Conservation (phyloP, 2,329 filamentous ascomycete genomes). For the Alternaria metachromatica region DNA sequence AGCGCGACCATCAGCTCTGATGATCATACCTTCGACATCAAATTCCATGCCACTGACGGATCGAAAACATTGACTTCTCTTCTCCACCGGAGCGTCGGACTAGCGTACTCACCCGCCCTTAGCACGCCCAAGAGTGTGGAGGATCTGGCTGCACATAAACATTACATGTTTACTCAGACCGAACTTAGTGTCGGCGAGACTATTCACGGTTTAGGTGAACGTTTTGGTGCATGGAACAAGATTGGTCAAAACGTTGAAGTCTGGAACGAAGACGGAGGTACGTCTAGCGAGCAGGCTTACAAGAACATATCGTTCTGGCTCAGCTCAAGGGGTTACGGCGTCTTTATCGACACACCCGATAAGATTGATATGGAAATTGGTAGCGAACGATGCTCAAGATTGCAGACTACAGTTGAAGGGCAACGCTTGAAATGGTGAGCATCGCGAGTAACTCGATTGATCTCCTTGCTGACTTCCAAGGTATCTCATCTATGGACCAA, state of each 20-base stretch:
- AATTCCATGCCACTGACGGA: slow-evolving; percentile 60
- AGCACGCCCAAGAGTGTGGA: slow-evolving; percentile 61
- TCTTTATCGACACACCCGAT: slow-evolving; percentile 76
- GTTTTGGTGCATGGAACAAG: slow-evolving; percentile 79
- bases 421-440: slow-evolving; percentile 70
- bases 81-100: slow-evolving; percentile 61
- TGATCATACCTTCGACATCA: slow-evolving; percentile 62
- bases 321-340: slow-evolving; percentile 75
- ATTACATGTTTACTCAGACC: slow-evolving; percentile 56
- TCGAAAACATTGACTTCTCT: slow-evolving; percentile 63
- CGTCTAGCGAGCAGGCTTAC: slow-evolving; percentile 73
- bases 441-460: neutral
- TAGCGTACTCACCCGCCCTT: slow-evolving; percentile 63
- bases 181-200: slow-evolving; percentile 64
- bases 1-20: slow-evolving; percentile 59
- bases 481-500: slow-evolving; percentile 74
- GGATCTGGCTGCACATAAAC: slow-evolving; percentile 56
- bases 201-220: slow-evolving; percentile 76
- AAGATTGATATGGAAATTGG: slow-evolving; percentile 75
- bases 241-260: slow-evolving; percentile 73
- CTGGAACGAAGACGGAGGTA: slow-evolving; percentile 68
- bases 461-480: slow-evolving; percentile 13
- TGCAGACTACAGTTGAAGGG: slow-evolving; percentile 72
- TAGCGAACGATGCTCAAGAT: slow-evolving; percentile 72
- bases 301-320: slow-evolving; percentile 76